Percentiles rank a stretch among this genome's conserved stretches.
Evolutionary conservation across 2,329 filamentous ascomycete genomes (phyloP).

Genomic region (Aureobasidium namibiae): DNA sequence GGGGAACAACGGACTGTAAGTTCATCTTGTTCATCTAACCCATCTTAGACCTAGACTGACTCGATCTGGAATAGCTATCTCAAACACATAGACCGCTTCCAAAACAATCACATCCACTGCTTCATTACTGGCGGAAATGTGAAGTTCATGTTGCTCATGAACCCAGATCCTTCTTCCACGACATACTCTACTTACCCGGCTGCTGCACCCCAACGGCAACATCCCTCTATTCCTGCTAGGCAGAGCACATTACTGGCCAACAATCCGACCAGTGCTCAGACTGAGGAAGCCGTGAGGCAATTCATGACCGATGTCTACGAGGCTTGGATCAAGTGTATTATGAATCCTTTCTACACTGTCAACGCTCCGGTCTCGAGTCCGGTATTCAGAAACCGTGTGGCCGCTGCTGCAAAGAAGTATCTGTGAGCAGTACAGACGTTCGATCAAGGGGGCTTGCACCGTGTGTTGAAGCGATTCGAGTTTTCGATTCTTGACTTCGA

Average conservation of each 20-base stretch:
- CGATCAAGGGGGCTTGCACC: not conserved
- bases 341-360: constrained; percentile 89
- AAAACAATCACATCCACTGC: constrained; percentile 88
- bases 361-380: constrained; percentile 82
- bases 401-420: constrained; percentile 87
- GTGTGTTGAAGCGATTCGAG: too few species aligned
- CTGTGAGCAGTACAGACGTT: constrained; percentile 43
- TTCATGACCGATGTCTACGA: constrained; percentile 97
- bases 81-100: constrained; percentile 93
- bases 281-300: constrained; percentile 88
- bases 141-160: constrained; percentile 89
- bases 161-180: constrained; percentile 48
- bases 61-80: constrained; percentile 60
- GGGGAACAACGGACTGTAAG: constrained; percentile 74
- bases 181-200: constrained; percentile 26
- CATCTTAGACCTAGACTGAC: not conserved
- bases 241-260: constrained; percentile 29
- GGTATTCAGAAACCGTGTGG: constrained; percentile 73
- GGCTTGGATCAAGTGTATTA: constrained; percentile 90
- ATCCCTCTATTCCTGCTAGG: constrained; percentile 19
- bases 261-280: constrained; percentile 81
- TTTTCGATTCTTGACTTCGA: not conserved
- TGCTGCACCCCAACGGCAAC: constrained; percentile 20
- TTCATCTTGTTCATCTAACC: constrained; percentile 13
- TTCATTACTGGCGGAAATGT: constrained; percentile 89